Evolutionary conservation across 2,329 filamentous ascomycete species (phyloP).

Genomic region (Paraphoma chrysanthemicola): DNA sequence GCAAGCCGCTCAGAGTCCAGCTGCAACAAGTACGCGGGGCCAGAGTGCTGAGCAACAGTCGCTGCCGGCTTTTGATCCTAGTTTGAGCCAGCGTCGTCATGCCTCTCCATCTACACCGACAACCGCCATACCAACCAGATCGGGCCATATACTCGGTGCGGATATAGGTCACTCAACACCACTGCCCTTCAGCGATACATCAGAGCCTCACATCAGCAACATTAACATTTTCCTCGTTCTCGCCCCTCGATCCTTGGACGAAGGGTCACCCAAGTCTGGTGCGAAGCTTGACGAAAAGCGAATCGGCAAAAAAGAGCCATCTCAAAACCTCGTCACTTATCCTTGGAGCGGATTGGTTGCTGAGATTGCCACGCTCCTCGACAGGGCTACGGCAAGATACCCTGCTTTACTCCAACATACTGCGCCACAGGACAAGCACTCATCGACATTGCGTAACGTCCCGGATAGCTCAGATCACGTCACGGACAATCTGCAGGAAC

Average conservation of each 20-base stretch:
- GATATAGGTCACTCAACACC: background rate
- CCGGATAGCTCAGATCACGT: constrained; percentile 4
- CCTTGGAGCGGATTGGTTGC: constrained; percentile 26
- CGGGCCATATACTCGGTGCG: background rate
- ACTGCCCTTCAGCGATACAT: constrained; percentile 9
- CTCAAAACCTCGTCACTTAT: constrained; percentile 21
- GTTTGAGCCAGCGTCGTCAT: constrained; percentile 3
- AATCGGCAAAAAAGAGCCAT: constrained; percentile 16
- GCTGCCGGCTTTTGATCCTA: constrained; percentile 15
- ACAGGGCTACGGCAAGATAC: constrained; percentile 15
- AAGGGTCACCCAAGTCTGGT: constrained; percentile 64
- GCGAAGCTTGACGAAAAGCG: constrained; percentile 35
- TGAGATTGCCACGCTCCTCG: constrained; percentile 23
- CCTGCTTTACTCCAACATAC: constrained; percentile 10
- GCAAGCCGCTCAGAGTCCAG: constrained; percentile 4
- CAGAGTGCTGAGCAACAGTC: constrained; percentile 17
- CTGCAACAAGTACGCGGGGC: background rate
- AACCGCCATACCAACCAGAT: background rate
- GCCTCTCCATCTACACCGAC: constrained; percentile 1
- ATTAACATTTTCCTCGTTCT: constrained; percentile 69
- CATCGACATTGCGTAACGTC: background rate
- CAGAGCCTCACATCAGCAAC: constrained; percentile 43
- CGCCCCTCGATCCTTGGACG: background rate
- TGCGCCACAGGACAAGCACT: background rate
- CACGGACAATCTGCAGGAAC: constrained; percentile 34